These are phyloP conservation scores for Elsinoe necatrix DNA, from an alignment of 2,329 filamentous ascomycete species.

Conservation along the genomic window DNA sequence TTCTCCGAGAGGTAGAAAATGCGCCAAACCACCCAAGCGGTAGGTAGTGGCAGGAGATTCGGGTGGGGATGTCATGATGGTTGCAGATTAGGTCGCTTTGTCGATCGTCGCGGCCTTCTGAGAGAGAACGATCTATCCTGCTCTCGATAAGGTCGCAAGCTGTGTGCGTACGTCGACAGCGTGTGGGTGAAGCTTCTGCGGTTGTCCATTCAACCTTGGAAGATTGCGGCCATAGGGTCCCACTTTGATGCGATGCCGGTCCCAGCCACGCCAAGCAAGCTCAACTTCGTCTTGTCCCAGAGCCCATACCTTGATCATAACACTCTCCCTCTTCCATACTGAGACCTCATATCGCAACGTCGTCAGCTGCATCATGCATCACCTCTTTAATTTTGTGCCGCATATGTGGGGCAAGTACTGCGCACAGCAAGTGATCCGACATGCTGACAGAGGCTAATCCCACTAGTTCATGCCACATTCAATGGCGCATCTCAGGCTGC, in stretches of 20 bases:
- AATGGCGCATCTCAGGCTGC: not conserved
- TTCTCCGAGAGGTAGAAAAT: slow-evolving; percentile 35
- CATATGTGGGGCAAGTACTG: not conserved
- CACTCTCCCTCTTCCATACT: no score
- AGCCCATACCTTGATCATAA: not conserved
- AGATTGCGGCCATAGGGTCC: not conserved
- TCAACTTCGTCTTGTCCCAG: not conserved
- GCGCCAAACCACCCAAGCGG: slow-evolving; percentile 30
- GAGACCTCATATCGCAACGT: no score
- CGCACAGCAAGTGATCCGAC: not conserved
- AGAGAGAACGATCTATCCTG: not conserved
- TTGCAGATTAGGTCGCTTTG: not conserved
- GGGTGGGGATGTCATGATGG: slow-evolving; percentile 6
- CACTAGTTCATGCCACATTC: not conserved
- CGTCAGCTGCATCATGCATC: not conserved
- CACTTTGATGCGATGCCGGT: not conserved
- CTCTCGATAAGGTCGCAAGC: no score
- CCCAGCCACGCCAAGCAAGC: not conserved
- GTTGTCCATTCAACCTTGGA: slow-evolving; percentile 4
- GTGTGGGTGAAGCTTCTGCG: no score
- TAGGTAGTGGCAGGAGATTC: slow-evolving; percentile 3
- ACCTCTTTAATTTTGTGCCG: not conserved
- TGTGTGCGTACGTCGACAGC: no score
- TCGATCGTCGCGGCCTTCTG: not conserved
- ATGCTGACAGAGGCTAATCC: not conserved